These are phyloP conservation scores for Eucalyptus marginata DNA, from an alignment of 345 rosid species.

Conservation along the genomic window DNA sequence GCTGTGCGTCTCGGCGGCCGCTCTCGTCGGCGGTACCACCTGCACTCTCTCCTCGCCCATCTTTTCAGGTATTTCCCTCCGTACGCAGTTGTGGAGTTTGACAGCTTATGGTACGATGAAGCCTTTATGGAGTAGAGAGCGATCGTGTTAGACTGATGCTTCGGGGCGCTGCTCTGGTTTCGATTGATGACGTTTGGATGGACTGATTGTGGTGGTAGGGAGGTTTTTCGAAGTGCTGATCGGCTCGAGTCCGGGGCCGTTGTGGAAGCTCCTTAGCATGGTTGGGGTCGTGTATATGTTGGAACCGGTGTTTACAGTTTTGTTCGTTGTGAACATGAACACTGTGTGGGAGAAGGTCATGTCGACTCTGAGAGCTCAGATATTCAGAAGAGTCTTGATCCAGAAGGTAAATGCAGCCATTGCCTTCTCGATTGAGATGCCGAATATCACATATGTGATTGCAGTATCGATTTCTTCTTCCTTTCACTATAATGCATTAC, in stretches of 20 bases:
- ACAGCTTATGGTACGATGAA: neutral
- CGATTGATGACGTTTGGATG: neutral
- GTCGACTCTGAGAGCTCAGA: slow-evolving; percentile 72
- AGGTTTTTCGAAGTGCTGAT: slow-evolving; percentile 78
- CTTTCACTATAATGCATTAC: neutral
- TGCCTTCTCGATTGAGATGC: neutral
- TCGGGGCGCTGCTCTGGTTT: neutral
- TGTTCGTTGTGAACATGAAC: slow-evolving; percentile 66
- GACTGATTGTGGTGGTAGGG: slow-evolving; percentile 22
- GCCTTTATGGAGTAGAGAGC: neutral
- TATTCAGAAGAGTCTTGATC: slow-evolving; percentile 66
- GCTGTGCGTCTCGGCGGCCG: slow-evolving; percentile 24
- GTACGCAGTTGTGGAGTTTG: neutral
- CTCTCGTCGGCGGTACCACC: slow-evolving; percentile 60
- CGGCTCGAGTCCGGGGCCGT: slow-evolving; percentile 66
- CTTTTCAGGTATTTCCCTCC: slow-evolving; percentile 46
- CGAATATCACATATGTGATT: neutral
- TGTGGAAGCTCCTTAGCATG: slow-evolving; percentile 66
- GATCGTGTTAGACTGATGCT: neutral
- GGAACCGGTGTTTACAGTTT: slow-evolving; percentile 79
- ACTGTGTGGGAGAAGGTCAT: slow-evolving; percentile 80
- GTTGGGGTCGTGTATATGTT: slow-evolving; percentile 56
- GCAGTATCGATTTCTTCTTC: neutral
- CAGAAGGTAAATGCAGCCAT: slow-evolving; percentile 46
- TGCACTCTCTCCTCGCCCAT: slow-evolving; percentile 91